These are phyloP conservation scores for Colletotrichum simmondsii DNA, from an alignment of 2,329 filamentous ascomycete species.

Conservation along the genomic window DNA sequence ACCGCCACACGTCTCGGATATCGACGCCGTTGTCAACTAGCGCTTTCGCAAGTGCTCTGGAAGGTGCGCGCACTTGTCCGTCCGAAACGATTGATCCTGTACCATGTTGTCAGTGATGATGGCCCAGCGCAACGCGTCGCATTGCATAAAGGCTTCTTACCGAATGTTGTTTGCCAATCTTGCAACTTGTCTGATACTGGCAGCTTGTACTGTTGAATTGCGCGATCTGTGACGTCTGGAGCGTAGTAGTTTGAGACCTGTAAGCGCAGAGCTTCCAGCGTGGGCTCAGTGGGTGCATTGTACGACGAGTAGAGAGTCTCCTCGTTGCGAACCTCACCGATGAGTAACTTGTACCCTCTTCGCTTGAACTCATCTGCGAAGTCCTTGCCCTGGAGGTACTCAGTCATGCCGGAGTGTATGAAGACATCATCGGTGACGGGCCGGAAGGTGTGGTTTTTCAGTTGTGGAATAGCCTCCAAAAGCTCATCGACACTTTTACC, in stretches of 20 bases:
- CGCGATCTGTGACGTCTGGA: constrained; percentile 47
- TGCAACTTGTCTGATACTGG: constrained; percentile 42
- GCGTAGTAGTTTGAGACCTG: constrained; percentile 57
- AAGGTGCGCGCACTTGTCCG: constrained; percentile 51
- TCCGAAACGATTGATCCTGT: constrained; percentile 48
- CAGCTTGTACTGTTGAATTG: constrained; percentile 48
- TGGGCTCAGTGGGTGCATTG: constrained; percentile 46
- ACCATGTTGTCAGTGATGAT: neutral
- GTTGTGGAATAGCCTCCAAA: constrained; percentile 45
- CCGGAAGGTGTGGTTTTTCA: constrained; percentile 58
- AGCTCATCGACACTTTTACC: constrained; percentile 45
- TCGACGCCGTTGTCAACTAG: constrained; percentile 45
- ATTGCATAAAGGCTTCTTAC: constrained; percentile 28
- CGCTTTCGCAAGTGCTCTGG: constrained; percentile 45
- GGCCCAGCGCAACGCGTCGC: too few relatives aligned
- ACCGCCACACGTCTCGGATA: constrained; percentile 51
- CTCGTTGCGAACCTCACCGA: constrained; percentile 56
- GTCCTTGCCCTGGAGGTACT: constrained; percentile 47
- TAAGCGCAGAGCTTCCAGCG: constrained; percentile 45
- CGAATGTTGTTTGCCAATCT: constrained; percentile 52
- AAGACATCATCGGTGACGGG: constrained; percentile 55
- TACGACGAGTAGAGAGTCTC: constrained; percentile 55
- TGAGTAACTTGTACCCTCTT: constrained; percentile 48
- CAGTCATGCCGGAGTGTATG: constrained; percentile 48
- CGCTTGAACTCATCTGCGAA: constrained; percentile 51